phyloP scores from a whole-genome alignment of 2,329 filamentous ascomycete genomes.

The Fusarium heterosporum region DNA sequence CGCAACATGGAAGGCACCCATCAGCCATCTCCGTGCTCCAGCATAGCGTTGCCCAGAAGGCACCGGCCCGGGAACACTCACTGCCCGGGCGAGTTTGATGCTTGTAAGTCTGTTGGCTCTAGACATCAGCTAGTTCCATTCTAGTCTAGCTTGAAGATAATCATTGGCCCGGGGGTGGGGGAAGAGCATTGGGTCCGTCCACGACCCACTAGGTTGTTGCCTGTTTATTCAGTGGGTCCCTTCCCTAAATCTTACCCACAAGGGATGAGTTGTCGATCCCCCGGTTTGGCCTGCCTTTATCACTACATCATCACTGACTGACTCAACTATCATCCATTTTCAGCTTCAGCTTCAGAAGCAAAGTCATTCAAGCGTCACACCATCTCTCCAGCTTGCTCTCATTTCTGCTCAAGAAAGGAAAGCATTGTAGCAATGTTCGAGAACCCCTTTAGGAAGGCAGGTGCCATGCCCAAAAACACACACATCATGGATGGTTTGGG shows the following conservation, averaged over 20 bases:
- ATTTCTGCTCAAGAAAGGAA: background rate
- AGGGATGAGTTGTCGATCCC: background rate
- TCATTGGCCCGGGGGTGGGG: background rate
- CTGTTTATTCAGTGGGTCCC: background rate
- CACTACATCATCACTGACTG: background rate
- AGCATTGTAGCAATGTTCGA: background rate
- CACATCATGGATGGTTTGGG: background rate
- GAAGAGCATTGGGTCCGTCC: background rate
- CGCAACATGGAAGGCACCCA: no score
- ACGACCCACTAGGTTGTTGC: background rate
- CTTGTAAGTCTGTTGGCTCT: constrained; percentile 33
- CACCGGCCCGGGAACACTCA: background rate
- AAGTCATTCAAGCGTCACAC: background rate
- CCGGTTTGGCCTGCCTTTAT: background rate
- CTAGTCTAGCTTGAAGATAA: background rate
- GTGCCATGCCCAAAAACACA: background rate
- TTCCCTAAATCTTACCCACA: background rate
- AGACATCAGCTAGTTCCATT: background rate
- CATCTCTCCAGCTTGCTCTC: background rate
- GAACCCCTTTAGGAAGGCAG: background rate
- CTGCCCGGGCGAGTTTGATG: constrained; percentile 12
- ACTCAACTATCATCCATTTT: background rate
- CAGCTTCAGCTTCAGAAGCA: background rate
- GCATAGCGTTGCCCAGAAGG: background rate
- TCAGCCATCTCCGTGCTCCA: no score